A percentile compares a stretch with the other conserved stretches of the same genome.
phyloP scores from a whole-genome alignment of 2,329 filamentous ascomycete genomes.

The Aspergillus fructus region DNA sequence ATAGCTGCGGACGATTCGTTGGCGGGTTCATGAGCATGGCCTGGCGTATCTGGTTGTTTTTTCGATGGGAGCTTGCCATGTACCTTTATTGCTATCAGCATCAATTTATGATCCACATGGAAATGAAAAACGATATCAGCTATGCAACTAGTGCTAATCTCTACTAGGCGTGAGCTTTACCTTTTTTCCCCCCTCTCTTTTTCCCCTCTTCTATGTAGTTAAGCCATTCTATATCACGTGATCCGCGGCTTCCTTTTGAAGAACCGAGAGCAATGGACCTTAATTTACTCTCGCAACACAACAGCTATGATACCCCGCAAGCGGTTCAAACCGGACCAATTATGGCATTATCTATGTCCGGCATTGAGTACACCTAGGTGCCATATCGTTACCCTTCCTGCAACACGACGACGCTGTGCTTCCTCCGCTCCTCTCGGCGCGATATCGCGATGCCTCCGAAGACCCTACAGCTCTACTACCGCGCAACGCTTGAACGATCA shows the following conservation, averaged over 20 bases:
- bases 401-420: conserved; percentile 10
- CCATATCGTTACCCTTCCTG: conserved; percentile 13
- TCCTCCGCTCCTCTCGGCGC: conserved; percentile 1
- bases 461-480: conserved; percentile 20
- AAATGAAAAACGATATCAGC: conserved; percentile 5
- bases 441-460: conserved; percentile 16
- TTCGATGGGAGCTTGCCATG: conserved; percentile 29
- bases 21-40: conserved; percentile 38
- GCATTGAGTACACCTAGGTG: conserved; percentile 29
- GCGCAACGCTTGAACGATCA: neutral
- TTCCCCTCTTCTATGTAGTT: too few species aligned
- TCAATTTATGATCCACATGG: conserved; percentile 6
- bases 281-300: neutral
- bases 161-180: neutral
- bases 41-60: conserved; percentile 41
- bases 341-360: conserved; percentile 45
- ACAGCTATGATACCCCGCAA: conserved; percentile 34
- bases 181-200: neutral
- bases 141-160: neutral
- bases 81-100: conserved; percentile 14
- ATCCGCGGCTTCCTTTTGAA: neutral
- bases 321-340: conserved; percentile 35
- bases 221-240: conserved; percentile 17
- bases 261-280: neutral
- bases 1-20: conserved; percentile 29